Conservation (phyloP, 2,329 filamentous ascomycete species). For the Fusarium sp. region DNA sequence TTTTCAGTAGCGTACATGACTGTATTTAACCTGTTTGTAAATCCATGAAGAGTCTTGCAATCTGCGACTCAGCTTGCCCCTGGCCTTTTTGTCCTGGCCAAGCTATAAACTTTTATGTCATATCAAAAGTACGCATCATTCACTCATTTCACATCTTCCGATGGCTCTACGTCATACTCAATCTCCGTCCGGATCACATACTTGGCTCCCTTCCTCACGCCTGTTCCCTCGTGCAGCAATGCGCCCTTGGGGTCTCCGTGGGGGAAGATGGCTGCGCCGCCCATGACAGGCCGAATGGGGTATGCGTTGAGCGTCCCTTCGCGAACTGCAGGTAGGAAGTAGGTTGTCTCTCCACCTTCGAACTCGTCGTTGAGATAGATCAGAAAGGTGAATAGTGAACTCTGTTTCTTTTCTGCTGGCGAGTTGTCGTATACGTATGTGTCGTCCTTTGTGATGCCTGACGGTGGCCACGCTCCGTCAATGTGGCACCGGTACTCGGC, state of each 20-base stretch:
- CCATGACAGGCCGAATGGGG: constrained; percentile 78
- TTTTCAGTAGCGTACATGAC: constrained; percentile 16
- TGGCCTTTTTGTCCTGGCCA: too few species aligned
- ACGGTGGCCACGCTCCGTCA: constrained; percentile 81
- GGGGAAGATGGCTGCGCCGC: constrained; percentile 77
- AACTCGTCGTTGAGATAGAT: constrained; percentile 82
- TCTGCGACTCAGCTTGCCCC: too few species aligned
- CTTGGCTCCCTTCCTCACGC: constrained; percentile 76
- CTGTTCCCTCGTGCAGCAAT: constrained; percentile 79
- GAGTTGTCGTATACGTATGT: constrained; percentile 79
- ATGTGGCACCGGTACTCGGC: constrained; percentile 82
- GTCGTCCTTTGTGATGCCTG: constrained; percentile 71
- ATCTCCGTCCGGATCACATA: constrained; percentile 82
- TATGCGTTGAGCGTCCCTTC: constrained; percentile 80
- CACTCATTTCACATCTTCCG: constrained; percentile 12
- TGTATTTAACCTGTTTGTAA: too few species aligned
- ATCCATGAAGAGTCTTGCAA: too few species aligned
- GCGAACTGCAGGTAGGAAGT: constrained; percentile 75
- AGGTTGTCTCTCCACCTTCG: constrained; percentile 79
- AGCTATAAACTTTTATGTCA: neutral
- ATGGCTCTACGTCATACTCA: constrained; percentile 74
- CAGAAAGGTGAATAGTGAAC: constrained; percentile 78
- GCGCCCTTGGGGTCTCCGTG: constrained; percentile 78
- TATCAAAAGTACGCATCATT: neutral
- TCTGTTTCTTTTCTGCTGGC: constrained; percentile 71